Evolutionary conservation across 2,329 filamentous ascomycete genomes (phyloP).

Genomic region (Chaetomium globosum): DNA sequence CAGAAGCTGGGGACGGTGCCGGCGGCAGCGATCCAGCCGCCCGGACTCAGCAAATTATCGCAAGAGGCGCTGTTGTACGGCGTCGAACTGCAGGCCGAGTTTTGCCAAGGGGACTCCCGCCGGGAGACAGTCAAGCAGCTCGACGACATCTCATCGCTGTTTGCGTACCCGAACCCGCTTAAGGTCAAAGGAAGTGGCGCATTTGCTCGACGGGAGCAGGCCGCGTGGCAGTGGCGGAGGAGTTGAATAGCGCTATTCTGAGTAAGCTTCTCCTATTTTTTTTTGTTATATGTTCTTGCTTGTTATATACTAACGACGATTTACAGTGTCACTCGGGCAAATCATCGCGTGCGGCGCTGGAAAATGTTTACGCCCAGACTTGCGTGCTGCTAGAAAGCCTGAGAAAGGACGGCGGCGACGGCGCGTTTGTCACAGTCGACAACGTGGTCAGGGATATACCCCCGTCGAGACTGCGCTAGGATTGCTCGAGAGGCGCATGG

Average conservation of each 20-base stretch:
- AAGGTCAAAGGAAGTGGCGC: slow-evolving; percentile 72
- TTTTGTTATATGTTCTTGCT: background rate
- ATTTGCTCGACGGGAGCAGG: slow-evolving; percentile 76
- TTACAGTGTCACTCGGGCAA: slow-evolving; percentile 84
- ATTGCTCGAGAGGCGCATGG: no score
- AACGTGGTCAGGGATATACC: slow-evolving; percentile 52
- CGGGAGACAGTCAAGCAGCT: slow-evolving; percentile 73
- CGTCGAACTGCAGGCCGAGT: slow-evolving; percentile 75
- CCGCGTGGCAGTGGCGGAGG: slow-evolving; percentile 80
- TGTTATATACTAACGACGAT: background rate
- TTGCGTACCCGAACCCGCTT: slow-evolving; percentile 82
- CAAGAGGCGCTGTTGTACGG: slow-evolving; percentile 77
- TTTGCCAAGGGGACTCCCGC: slow-evolving; percentile 72
- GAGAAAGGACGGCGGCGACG: slow-evolving; percentile 75
- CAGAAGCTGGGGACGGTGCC: slow-evolving; percentile 51
- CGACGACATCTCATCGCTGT: slow-evolving; percentile 81
- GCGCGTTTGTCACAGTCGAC: slow-evolving; percentile 73
- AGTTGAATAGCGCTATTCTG: slow-evolving; percentile 89
- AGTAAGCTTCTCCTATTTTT: slow-evolving; percentile 57
- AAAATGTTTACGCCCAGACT: slow-evolving; percentile 83
- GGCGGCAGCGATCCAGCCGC: slow-evolving; percentile 29
- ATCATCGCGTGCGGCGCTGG: slow-evolving; percentile 81
- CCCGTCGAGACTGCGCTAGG: slow-evolving; percentile 23
- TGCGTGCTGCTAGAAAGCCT: slow-evolving; percentile 82
- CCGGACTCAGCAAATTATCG: slow-evolving; percentile 53